Percentiles rank a stretch among this genome's conserved stretches.
Evolutionary conservation across 1,284 basidiomycete genomes (phyloP).

Genomic region (Trichosporon sp.): DNA sequence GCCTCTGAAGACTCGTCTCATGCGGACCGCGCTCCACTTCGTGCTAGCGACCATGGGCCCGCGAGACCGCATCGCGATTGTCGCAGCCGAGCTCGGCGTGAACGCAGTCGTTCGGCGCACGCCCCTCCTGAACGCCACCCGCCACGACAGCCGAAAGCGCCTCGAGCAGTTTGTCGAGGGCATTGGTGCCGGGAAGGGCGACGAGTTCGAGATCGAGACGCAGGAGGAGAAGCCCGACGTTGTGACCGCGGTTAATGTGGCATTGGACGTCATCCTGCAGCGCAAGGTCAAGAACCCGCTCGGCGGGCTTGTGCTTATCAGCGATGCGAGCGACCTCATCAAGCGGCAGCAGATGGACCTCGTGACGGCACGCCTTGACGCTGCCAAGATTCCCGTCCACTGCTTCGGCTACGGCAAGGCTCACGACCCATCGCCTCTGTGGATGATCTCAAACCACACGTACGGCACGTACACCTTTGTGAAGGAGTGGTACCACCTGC

Average conservation of each 20-base stretch:
- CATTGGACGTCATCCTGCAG: constrained; percentile 86
- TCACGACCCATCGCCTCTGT: constrained; percentile 94
- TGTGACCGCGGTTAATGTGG: constrained; percentile 90
- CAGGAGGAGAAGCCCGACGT: constrained; percentile 84
- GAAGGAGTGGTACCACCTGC: constrained; percentile 89
- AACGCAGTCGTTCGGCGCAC: constrained; percentile 77
- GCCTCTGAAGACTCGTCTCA: constrained; percentile 71
- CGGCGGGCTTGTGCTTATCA: constrained; percentile 85
- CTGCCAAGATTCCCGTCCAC: constrained; percentile 92
- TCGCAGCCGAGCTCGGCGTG: constrained; percentile 75
- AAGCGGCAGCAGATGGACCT: constrained; percentile 98
- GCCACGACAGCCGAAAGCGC: constrained; percentile 61
- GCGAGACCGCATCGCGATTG: constrained; percentile 73
- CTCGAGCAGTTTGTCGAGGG: constrained; percentile 72
- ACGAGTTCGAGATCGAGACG: constrained; percentile 63
- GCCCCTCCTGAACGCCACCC: constrained; percentile 72
- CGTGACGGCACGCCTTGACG: constrained; percentile 89
- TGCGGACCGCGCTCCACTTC: constrained; percentile 78
- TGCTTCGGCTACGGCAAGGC: constrained; percentile 93
- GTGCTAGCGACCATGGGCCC: constrained; percentile 65
- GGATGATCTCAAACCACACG: constrained; percentile 97
- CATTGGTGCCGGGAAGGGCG: constrained; percentile 51
- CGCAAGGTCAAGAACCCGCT: constrained; percentile 84
- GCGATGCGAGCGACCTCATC: constrained; percentile 82
- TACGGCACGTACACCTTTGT: constrained; percentile 96